Evolutionary conservation across 176 grass and related monocot species (phyloP).

Genomic region (Ensete ventricosum): DNA sequence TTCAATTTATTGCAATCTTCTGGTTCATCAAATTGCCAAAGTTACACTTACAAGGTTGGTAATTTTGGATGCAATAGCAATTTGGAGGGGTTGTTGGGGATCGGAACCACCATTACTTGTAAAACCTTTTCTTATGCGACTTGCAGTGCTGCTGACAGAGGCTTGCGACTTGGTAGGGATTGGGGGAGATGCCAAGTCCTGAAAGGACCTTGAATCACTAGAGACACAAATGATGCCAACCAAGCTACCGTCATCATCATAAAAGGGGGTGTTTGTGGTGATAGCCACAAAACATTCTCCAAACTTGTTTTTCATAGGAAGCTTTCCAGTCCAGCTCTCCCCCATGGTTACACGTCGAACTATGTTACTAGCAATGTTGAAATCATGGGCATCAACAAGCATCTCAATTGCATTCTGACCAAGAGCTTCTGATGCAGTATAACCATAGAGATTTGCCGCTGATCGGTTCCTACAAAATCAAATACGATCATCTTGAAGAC

Average conservation of each 20-base stretch:
- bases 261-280: conserved; percentile 83
- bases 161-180: conserved; percentile 32
- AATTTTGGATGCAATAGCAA: conserved; percentile 74
- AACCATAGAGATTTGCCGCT: conserved; percentile 82
- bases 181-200: conserved; percentile 47
- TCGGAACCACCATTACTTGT: conserved; percentile 42
- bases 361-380: conserved; percentile 44
- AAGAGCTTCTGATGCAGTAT: conserved; percentile 65
- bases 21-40: background rate
- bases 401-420: conserved; percentile 65
- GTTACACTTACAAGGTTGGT: conserved; percentile 63
- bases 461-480: conserved; percentile 60
- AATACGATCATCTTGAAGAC: background rate
- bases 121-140: conserved; percentile 28
- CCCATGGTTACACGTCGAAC: conserved; percentile 53
- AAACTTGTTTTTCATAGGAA: conserved; percentile 66
- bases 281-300: conserved; percentile 62
- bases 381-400: conserved; percentile 51
- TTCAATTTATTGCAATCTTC: background rate
- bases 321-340: conserved; percentile 82
- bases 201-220: conserved; percentile 50
- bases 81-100: conserved; percentile 48
- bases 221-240: conserved; percentile 83
- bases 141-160: conserved; percentile 29
- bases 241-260: conserved; percentile 76